These are phyloP conservation scores for Canavalia gladiata DNA, from an alignment of 306 rosid genomes.

Conservation along the genomic window DNA sequence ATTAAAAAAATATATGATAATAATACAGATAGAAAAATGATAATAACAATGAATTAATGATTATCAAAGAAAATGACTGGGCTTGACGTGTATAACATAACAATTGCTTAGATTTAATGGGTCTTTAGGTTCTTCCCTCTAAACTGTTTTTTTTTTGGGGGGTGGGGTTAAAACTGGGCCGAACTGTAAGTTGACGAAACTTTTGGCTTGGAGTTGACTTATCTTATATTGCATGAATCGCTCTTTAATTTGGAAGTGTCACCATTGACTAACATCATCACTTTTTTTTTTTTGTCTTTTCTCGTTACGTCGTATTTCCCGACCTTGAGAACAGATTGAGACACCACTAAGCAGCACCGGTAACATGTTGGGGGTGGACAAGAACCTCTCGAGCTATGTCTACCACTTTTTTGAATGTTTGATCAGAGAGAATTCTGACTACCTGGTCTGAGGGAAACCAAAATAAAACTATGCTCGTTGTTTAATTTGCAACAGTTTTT, in stretches of 20 bases:
- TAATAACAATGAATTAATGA: neutral
- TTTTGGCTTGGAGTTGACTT: slow-evolving; percentile 15
- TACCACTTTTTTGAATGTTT: slow-evolving; percentile 19
- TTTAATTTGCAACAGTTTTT: slow-evolving; percentile 38
- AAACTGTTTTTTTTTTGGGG: neutral
- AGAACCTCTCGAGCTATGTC: slow-evolving; percentile 35
- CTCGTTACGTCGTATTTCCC: slow-evolving; percentile 13
- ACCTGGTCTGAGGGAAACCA: slow-evolving; percentile 19
- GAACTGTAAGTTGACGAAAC: neutral
- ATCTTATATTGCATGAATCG: neutral
- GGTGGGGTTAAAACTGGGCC: neutral
- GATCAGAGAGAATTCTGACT: slow-evolving; percentile 16
- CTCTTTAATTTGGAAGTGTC: slow-evolving; percentile 31
- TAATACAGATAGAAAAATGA: neutral
- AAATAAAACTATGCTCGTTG: slow-evolving; percentile 27
- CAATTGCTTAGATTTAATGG: neutral
- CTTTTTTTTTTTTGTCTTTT: slow-evolving; percentile 29
- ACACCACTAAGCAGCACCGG: slow-evolving; percentile 43
- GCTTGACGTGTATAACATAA: neutral
- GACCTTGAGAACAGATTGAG: slow-evolving; percentile 41
- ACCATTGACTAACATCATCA: slow-evolving; percentile 20
- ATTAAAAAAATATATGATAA: neutral
- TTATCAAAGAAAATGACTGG: neutral
- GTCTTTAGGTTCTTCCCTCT: neutral
- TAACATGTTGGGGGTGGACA: slow-evolving; percentile 35